Percentiles rank a stretch among this genome's conserved stretches.
These are phyloP conservation scores for Aspergillus sp. DNA, from an alignment of 2,329 filamentous ascomycete species.

Conservation along the genomic window DNA sequence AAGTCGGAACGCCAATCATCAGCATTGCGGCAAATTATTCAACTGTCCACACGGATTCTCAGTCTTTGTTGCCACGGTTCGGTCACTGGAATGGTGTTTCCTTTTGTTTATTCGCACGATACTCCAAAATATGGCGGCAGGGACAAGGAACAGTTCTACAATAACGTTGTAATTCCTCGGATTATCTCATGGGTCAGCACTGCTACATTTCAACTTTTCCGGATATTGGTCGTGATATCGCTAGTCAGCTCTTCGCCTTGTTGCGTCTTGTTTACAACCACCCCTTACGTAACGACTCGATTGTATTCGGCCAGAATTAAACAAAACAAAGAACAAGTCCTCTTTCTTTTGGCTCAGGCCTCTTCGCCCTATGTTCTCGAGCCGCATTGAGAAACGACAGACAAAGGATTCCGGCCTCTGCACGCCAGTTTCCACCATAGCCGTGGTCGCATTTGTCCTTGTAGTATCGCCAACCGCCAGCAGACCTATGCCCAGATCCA, in stretches of 20 bases:
- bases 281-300: constrained; percentile 37
- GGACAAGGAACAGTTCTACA: constrained; percentile 29
- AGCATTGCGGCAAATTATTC: constrained; percentile 24
- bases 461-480: constrained; percentile 13
- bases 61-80: constrained; percentile 26
- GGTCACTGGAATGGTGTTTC: constrained; percentile 31
- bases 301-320: constrained; percentile 29
- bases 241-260: constrained; percentile 35
- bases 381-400: constrained; percentile 2
- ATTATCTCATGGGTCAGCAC: constrained; percentile 38
- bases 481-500: background rate
- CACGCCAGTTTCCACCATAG: constrained; percentile 13
- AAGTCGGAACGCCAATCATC: constrained; percentile 23
- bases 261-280: constrained; percentile 25
- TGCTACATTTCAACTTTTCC: constrained; percentile 29
- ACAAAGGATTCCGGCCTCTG: constrained; percentile 9
- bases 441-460: constrained; percentile 11
- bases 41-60: constrained; percentile 19
- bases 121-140: constrained; percentile 35
- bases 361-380: constrained; percentile 1
- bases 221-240: constrained; percentile 32
- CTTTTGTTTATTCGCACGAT: constrained; percentile 33
- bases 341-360: background rate
- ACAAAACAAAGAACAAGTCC: constrained; percentile 3
- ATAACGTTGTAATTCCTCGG: constrained; percentile 40